Conservation (phyloP, 345 rosid species). For the Linum tenue region DNA sequence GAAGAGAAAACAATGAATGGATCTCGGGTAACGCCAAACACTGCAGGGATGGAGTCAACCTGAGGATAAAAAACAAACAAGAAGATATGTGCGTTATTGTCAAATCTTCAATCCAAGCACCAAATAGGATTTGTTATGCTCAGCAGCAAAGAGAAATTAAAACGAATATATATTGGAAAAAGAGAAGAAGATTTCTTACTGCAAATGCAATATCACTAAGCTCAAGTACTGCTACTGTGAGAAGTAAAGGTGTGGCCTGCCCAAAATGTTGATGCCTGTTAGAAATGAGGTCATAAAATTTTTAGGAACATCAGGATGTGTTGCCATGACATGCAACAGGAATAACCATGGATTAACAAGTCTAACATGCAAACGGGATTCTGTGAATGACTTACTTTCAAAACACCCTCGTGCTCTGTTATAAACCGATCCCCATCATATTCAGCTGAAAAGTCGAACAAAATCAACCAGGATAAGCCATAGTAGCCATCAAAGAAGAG, state of each 20-base stretch:
- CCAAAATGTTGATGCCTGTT: conserved; percentile 67
- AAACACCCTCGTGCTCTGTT: conserved; percentile 49
- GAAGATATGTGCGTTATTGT: conserved; percentile 6
- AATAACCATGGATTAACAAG: conserved; percentile 1
- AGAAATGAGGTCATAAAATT: conserved; percentile 32
- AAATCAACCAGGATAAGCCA: conserved; percentile 1
- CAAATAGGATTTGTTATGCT: not conserved
- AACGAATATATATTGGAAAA: conserved; percentile 11
- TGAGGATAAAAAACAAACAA: conserved; percentile 19
- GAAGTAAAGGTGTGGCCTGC: conserved; percentile 98
- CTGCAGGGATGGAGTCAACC: conserved; percentile 98
- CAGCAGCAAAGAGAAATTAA: not conserved
- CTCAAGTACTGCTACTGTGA: conserved; percentile 89
- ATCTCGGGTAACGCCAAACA: conserved; percentile 91
- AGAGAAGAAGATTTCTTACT: conserved; percentile 40
- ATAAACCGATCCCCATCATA: conserved; percentile 70
- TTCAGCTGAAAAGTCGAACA: conserved; percentile 38
- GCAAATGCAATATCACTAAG: conserved; percentile 97
- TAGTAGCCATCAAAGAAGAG: not conserved
- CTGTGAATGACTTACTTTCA: conserved; percentile 59
- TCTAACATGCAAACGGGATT: conserved; percentile 9
- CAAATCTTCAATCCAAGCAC: conserved; percentile 14
- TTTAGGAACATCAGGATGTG: conserved; percentile 6
- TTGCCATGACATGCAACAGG: conserved; percentile 5
- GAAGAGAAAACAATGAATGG: conserved; percentile 86